A percentile compares a stretch with the other conserved stretches of the same genome.
Conservation (phyloP, 306 rosid genomes). For the Pyrus pyrifolia region DNA sequence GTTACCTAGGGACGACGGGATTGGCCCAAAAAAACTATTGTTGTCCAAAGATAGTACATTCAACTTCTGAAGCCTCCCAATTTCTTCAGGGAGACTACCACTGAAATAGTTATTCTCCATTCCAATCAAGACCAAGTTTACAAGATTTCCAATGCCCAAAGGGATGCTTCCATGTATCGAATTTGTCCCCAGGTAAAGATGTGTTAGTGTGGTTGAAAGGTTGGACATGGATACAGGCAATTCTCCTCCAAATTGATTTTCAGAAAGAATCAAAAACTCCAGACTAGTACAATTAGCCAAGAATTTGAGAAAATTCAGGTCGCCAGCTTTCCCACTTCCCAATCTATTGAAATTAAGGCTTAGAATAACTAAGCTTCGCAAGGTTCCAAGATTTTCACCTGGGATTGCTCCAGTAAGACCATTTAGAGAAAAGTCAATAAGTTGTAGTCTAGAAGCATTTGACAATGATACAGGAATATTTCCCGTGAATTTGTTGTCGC, state of each 20-base stretch:
- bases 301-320: background rate
- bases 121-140: rapidly evolving
- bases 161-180: background rate
- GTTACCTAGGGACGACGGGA: background rate
- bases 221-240: too few relatives aligned
- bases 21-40: background rate
- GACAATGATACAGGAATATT: background rate
- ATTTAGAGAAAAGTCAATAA: background rate
- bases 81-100: background rate
- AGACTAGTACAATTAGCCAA: background rate
- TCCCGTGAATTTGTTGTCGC: background rate
- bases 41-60: rapidly evolving
- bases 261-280: rapidly evolving
- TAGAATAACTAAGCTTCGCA: background rate
- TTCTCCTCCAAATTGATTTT: background rate
- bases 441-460: background rate
- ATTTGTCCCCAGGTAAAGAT: rapidly evolving
- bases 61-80: background rate
- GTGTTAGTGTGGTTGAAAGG: too few relatives aligned
- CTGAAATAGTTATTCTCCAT: background rate
- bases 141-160: background rate
- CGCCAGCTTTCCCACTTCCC: background rate
- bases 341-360: background rate
- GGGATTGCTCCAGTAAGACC: background rate
- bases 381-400: background rate